phyloP scores from a whole-genome alignment of 345 rosid genomes.

The Lagerstroemia speciosa region DNA sequence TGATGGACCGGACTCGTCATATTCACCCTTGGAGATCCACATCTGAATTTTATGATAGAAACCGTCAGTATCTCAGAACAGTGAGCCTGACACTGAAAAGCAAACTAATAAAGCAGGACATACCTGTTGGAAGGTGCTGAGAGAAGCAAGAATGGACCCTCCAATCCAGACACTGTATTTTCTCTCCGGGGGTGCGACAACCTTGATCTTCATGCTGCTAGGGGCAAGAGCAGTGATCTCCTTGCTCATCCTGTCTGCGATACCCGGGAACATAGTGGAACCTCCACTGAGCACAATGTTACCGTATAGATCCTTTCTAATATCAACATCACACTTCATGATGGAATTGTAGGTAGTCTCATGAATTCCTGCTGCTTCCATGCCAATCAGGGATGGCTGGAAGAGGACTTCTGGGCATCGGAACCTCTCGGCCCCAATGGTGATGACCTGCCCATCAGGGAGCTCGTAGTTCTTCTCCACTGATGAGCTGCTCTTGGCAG shows the following conservation, averaged over 20 bases:
- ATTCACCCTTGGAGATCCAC: conserved; percentile 43
- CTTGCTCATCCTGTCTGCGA: conserved; percentile 39
- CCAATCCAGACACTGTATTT: conserved; percentile 42
- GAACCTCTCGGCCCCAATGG: conserved; percentile 39
- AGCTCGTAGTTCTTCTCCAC: conserved; percentile 37
- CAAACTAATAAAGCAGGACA: not conserved
- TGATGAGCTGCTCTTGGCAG: conserved; percentile 34
- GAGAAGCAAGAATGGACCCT: conserved; percentile 39
- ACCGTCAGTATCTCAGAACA: not conserved
- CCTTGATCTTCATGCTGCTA: conserved; percentile 41
- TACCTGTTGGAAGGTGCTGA: conserved; percentile 46
- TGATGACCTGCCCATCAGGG: conserved; percentile 36
- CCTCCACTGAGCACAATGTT: conserved; percentile 42
- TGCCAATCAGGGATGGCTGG: conserved; percentile 36
- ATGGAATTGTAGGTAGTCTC: conserved; percentile 37
- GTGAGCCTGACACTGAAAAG: not conserved
- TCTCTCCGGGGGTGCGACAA: conserved; percentile 38
- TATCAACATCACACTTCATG: conserved; percentile 38
- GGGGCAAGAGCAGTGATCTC: conserved; percentile 41
- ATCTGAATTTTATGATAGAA: conserved; percentile 13
- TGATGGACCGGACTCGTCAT: conserved; percentile 38
- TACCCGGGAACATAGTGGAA: conserved; percentile 37
- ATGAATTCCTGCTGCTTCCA: conserved; percentile 39
- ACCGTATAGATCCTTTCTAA: conserved; percentile 34
- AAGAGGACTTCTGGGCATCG: conserved; percentile 36